Evolutionary conservation across 768 basidiomycete species (phyloP), one percentile per base, ranked within the genome.

Genomic region (Rhizopogon sp.): DNA sequence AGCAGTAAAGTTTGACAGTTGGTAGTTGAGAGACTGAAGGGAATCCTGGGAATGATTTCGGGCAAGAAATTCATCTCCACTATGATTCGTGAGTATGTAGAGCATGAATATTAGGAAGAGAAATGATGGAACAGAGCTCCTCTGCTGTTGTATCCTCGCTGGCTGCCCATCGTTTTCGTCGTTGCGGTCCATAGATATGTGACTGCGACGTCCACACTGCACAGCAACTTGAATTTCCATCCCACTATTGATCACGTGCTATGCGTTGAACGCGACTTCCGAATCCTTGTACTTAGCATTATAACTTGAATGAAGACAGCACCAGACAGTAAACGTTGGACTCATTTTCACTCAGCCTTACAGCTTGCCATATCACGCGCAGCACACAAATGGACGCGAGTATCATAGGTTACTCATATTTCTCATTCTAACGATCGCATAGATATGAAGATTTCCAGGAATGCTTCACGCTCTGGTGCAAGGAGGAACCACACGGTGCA

Each of bases 1-100:
- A 1, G 83, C 79, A 1, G 86, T 84, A 62, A 80, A 92, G 66
- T 91, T 89, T n/a, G 79, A 78, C 11, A 84, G 67, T 57, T 88
- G 82, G 62, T 80, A 74, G 33, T 76, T 75, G 56, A 90, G 67
- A 6, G 76, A 75, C 31, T 76, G 71, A 5, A 92, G 64, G n/a
- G 82, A 73, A 58, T 89, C 81, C 64, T 87, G 76, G 66, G 87
- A 88, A 54, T 83, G 82, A 60, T 79, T 81, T 55, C 82, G 74
- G 14, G 80, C 78, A 5, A 83, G 70, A 56, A 80, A 81, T 63
- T 88, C 86, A 61, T 89, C 88, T 6, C 80, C 78, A 56, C 79
- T 84, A 56, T 86, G 84, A 61, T 84, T 90, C 45, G 85, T 88
- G 68, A 92, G 80, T 81, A 92, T 78, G 70, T 87, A 90, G 28